Percentiles rank a stretch among this genome's conserved stretches.
phyloP scores from a whole-genome alignment of 2,329 filamentous ascomycete species.

The Dactylonectria macrodidyma region DNA sequence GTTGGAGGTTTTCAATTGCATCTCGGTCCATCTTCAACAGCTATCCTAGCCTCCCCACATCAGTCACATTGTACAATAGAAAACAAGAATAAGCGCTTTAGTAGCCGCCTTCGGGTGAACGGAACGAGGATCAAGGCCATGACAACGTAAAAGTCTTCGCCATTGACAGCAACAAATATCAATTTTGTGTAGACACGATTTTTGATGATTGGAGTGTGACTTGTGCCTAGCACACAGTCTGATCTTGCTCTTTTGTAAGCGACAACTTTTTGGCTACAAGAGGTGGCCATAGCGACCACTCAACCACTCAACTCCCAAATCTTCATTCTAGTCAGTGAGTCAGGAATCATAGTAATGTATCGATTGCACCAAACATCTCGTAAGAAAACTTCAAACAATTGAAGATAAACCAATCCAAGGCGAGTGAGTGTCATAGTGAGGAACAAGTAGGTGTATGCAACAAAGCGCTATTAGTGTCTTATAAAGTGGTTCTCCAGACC shows the following conservation, averaged over 20 bases:
- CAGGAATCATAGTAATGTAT: not conserved
- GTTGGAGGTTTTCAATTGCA: not conserved
- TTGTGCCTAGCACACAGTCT: no score
- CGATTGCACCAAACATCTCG: no score
- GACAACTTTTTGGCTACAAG: no score
- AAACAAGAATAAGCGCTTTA: not conserved
- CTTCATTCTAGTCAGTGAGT: no score
- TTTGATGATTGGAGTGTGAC: no score
- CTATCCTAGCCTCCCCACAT: not conserved
- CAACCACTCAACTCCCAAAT: no score
- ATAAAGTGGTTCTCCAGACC: not conserved
- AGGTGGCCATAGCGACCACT: no score
- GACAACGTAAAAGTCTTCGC: not conserved
- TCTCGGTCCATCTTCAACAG: not conserved
- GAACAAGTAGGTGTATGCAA: constrained; percentile 26
- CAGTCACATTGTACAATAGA: constrained; percentile 22
- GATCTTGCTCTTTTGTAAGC: no score
- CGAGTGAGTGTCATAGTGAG: not conserved
- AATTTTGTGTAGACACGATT: no score
- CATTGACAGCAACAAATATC: no score
- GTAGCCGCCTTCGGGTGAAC: constrained; percentile 25
- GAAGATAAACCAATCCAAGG: not conserved
- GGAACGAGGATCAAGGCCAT: constrained; percentile 20
- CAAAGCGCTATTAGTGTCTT: constrained; percentile 27
- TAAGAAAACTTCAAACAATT: not conserved